Base-by-base conservation (phyloP, 2,329 filamentous ascomycete species). In the Aspergillus aculeatinus region DNA sequence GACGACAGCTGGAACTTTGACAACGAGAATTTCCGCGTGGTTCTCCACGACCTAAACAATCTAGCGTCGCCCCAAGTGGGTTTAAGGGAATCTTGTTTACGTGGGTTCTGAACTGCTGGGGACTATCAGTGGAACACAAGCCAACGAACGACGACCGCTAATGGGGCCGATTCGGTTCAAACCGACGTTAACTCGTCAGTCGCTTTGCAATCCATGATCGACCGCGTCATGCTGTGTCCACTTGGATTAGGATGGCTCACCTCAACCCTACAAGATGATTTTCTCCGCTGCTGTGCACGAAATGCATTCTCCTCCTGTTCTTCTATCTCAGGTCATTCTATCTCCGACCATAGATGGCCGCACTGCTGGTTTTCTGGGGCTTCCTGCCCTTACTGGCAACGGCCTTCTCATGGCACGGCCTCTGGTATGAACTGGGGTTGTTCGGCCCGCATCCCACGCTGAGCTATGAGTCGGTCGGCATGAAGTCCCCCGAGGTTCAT, bases 341-440 rank as follows among this genome's bases (percentile, higher is more conserved):
- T 16, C 39, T 44, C 39, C 14, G 14, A 44, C 42, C 16, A 31
- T 55, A 48, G 42, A 55, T 55, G 53, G 42, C 53, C 53, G 53
- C 48, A 47, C 27, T 55, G 53, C 53, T 55, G 53, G 53, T 48
- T 33, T 19, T 48, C 44, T 55, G 53, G 53, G 53, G 42, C 19
- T 27, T 57, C 14, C 39, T 62, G 31, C 48, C 54, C 25, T 19
- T 54, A 16, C 58, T 60, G 21, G 14, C 48, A 16, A 47, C 60
- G 42, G 54, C 57, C 47, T 50, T 57, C 49, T 59, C 61, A 56
- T 65, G 61, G 63, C 58, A 62, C 44, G 49, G 54, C 50, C 60
- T 63, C 42, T 59, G 55, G 55, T 65, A 65, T 51, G 63, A 65
- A 21, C 31, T 57, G 27, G 61, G 63, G 35, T 44, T 65, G 6